phyloP scores from a whole-genome alignment of 495 filamentous ascomycete genomes.

The Penicillium goetzii region DNA sequence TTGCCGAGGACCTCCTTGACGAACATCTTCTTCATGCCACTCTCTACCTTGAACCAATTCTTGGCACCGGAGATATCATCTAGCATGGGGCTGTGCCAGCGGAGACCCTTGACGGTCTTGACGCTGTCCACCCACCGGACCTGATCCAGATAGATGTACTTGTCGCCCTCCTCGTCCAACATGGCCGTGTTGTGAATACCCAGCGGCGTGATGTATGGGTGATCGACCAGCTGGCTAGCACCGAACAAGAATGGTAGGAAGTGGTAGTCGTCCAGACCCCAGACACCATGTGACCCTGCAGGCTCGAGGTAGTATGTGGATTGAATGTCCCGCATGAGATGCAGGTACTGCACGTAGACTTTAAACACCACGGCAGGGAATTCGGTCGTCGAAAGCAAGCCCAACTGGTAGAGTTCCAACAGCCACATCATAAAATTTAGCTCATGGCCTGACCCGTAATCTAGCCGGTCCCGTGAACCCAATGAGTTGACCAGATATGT shows the following conservation, averaged over 20 bases:
- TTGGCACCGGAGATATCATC: conserved; percentile 96
- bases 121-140: conserved; percentile 92
- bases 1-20: conserved; percentile 90
- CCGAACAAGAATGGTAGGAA: conserved; percentile 98
- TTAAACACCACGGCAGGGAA: conserved; percentile 74
- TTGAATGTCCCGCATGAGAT: conserved; percentile 81
- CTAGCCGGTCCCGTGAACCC: conserved; percentile 85
- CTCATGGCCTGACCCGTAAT: conserved; percentile 97
- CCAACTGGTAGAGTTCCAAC: conserved; percentile 83
- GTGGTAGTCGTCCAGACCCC: conserved; percentile 95
- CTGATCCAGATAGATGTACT: conserved; percentile 89
- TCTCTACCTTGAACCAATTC: conserved; percentile 90
- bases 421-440: conserved; percentile 96
- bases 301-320: conserved; percentile 94
- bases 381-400: conserved; percentile 60
- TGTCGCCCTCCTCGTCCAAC: conserved; percentile 80
- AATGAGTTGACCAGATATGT: conserved; percentile 83
- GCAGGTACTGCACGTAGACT: conserved; percentile 79
- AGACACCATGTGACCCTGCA: conserved; percentile 70
- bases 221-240: conserved; percentile 85
- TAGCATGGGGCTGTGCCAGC: conserved; percentile 98
- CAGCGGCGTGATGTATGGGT: conserved; percentile 84
- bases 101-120: conserved; percentile 92
- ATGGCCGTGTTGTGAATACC: conserved; percentile 83
- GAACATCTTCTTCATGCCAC: conserved; percentile 96